Conservation (phyloP, 2,329 filamentous ascomycete genomes). For the Metarhizium sp. region DNA sequence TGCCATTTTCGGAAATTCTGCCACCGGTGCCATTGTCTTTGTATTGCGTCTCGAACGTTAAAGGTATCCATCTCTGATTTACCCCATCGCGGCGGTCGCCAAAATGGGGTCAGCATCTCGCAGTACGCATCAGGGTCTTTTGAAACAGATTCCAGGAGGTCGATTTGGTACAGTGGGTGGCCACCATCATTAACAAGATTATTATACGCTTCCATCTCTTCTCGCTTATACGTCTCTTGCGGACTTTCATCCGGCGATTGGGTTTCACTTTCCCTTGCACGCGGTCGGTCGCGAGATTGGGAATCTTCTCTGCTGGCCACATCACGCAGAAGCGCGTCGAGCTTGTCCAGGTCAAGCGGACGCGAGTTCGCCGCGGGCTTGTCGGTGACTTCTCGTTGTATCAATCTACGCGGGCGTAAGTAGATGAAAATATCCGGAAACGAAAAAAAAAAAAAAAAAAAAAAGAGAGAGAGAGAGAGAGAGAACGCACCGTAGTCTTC, state of each 20-base stretch:
- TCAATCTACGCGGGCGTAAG: constrained; percentile 6
- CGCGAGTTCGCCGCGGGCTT: background rate
- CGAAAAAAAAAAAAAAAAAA: background rate
- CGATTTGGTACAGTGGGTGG: constrained; percentile 19
- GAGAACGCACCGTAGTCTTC: constrained; percentile 9
- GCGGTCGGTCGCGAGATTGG: background rate
- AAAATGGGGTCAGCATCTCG: constrained; percentile 19
- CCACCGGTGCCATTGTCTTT: constrained; percentile 18
- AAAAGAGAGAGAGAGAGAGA: background rate
- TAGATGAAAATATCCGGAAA: background rate
- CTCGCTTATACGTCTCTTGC: background rate
- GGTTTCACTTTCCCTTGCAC: background rate
- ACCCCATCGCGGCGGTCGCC: background rate
- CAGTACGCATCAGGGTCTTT: constrained; percentile 12
- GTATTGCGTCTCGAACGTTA: constrained; percentile 10
- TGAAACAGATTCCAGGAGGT: constrained; percentile 15
- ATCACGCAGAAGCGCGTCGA: constrained; percentile 11
- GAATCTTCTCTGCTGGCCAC: constrained; percentile 1
- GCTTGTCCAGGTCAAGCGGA: constrained; percentile 12
- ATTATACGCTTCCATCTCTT: constrained; percentile 16
- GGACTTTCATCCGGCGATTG: background rate
- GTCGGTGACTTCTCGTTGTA: background rate
- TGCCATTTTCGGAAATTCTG: constrained; percentile 21
- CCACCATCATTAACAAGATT: constrained; percentile 21
- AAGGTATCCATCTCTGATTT: constrained; percentile 2